Conservation (phyloP, 352 stramenopile genomes). For the Elongisporangium anandrum region DNA sequence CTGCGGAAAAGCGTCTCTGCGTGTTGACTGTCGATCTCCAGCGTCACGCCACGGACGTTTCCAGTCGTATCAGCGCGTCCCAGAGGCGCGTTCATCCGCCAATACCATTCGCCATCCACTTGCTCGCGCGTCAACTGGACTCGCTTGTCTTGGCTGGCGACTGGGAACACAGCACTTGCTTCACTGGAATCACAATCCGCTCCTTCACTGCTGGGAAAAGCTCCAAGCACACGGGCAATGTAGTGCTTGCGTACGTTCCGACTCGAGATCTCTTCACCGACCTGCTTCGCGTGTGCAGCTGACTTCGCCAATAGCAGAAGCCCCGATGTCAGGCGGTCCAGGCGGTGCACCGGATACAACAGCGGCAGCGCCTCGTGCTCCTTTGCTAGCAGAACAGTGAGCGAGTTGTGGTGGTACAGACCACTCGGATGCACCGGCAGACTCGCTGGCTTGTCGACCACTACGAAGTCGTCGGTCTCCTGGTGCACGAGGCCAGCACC, state of each 20-base stretch:
- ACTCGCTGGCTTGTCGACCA: constrained; percentile 81
- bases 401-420: constrained; percentile 88
- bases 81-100: constrained; percentile 37
- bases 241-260: constrained; percentile 49
- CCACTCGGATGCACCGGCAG: constrained; percentile 92
- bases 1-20: constrained; percentile 41
- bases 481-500: constrained; percentile 27
- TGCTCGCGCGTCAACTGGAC: constrained; percentile 1
- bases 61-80: constrained; percentile 12
- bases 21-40: constrained; percentile 2
- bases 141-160: not conserved
- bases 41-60: constrained; percentile 15
- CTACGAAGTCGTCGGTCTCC: constrained; percentile 47
- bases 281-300: constrained; percentile 25
- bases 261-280: constrained; percentile 33
- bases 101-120: constrained; percentile 16
- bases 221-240: constrained; percentile 37
- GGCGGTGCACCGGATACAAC: constrained; percentile 82
- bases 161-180: not conserved
- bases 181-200: not conserved
- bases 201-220: constrained; percentile 22
- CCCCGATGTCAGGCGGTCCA: constrained; percentile 92
- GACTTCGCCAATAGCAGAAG: constrained; percentile 56
- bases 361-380: constrained; percentile 30
- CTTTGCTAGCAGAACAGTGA: constrained; percentile 49